Percentiles rank a stretch among this genome's conserved stretches.
Conservation (phyloP, 495 filamentous ascomycete species). For the Aspergillus homomorphus region DNA sequence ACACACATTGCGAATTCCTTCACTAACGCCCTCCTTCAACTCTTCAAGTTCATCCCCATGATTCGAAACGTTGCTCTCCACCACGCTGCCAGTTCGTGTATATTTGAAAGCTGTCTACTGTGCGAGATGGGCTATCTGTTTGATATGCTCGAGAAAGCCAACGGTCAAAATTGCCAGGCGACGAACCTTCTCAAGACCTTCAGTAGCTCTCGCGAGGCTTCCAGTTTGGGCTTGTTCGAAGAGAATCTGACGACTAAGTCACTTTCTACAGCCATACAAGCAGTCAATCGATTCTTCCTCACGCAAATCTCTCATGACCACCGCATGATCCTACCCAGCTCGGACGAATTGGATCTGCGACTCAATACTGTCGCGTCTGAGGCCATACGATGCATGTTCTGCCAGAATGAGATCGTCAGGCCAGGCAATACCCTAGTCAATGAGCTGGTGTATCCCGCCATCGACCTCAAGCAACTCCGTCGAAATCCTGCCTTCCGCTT, state of each 20-base stretch:
- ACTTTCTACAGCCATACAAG: conserved; percentile 71
- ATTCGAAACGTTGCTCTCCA: conserved; percentile 87
- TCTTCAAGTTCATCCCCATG: conserved; percentile 84
- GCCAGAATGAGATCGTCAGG: conserved; percentile 70
- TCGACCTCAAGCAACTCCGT: conserved; percentile 45
- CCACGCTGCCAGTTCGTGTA: conserved; percentile 80
- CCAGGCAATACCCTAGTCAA: conserved; percentile 69
- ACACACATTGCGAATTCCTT: conserved; percentile 97
- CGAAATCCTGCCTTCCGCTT: conserved; percentile 61
- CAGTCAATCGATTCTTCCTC: conserved; percentile 72
- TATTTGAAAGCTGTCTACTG: conserved; percentile 76
- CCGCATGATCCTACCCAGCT: conserved; percentile 55
- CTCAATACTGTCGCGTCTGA: conserved; percentile 53
- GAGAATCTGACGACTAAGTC: conserved; percentile 69
- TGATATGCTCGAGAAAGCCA: conserved; percentile 96
- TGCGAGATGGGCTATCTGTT: conserved; percentile 96
- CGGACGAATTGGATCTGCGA: conserved; percentile 56
- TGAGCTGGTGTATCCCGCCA: conserved; percentile 76
- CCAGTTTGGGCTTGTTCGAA: conserved; percentile 71
- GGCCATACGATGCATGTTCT: conserved; percentile 76
- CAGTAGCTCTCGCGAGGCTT: conserved; percentile 70
- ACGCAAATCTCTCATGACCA: conserved; percentile 69
- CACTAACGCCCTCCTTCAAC: conserved; percentile 86
- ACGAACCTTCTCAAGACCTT: conserved; percentile 92
- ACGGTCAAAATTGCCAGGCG: conserved; percentile 91